Base-by-base conservation (phyloP, 495 filamentous ascomycete genomes). In the Aspergillus egyptiacus region DNA sequence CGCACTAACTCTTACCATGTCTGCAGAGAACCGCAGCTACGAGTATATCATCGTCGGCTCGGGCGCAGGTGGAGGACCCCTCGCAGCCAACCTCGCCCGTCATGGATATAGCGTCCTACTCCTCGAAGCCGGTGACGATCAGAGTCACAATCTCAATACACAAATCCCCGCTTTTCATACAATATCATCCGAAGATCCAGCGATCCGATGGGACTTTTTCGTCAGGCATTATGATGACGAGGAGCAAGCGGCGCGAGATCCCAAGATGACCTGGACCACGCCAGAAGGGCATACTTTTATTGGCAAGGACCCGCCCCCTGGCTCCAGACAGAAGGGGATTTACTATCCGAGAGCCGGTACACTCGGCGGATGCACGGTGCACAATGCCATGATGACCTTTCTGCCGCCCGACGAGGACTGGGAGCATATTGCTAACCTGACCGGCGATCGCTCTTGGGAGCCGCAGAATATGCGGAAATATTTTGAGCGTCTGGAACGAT, bases 1-100 rank as follows among this genome's bases (percentile, higher is more conserved):
- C n/a, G n/a, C n/a, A n/a, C n/a, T n/a, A n/a, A n/a, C n/a, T n/a
- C n/a, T n/a, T n/a, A n/a, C n/a, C n/a, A n/a, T n/a, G n/a, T n/a
- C n/a, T n/a, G n/a, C n/a, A n/a, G n/a, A n/a, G n/a, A n/a, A n/a
- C n/a, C n/a, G n/a, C n/a, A n/a, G n/a, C n/a, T 82, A 83, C 57
- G 82, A 85, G 47, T 84, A 84, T 63, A 75, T 85, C 41, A 67
- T 85, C 22, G 75, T 85, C 6, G 82, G 82, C 22, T 76, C 71
- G 28, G 82, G 81, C 7, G 71, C 81, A 6, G 82, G 82, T 23
- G 81, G 81, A 28, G 81, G 77, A 0, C 79, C 80, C 6, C 61
- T 85, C 4, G 80, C 81, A 3, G 72, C 73, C 9, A 68, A 78
- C n/a, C 71, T 85, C 9, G 81, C 79, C 3, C 63, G 75, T 36